Evolutionary conservation across 441 rosid species (phyloP).

Genomic region (Biscutella laevigata): DNA sequence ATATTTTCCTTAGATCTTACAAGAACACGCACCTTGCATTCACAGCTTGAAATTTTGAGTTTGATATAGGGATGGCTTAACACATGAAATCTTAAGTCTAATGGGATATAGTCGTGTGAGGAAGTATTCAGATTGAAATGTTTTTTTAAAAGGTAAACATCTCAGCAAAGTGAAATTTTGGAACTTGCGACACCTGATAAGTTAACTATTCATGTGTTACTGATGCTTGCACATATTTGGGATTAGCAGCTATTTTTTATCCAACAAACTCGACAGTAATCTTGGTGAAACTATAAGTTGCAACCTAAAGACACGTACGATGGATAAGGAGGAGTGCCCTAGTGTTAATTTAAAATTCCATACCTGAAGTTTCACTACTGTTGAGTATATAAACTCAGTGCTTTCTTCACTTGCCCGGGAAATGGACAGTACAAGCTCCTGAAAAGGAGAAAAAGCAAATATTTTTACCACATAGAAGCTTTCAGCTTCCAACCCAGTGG

Average conservation of each 20-base stretch:
- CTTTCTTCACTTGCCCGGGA: slow-evolving; percentile 86
- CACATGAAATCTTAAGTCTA: slow-evolving; percentile 4
- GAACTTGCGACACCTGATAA: background rate
- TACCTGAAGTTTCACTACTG: slow-evolving; percentile 87
- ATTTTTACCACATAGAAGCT: slow-evolving; percentile 5
- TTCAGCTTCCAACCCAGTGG: slow-evolving; percentile 7
- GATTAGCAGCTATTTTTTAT: no score
- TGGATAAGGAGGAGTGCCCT: background rate
- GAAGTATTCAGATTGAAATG: background rate
- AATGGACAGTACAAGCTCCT: slow-evolving; percentile 78
- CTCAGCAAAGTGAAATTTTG: background rate
- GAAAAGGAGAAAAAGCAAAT: slow-evolving; percentile 14
- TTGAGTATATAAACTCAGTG: slow-evolving; percentile 76
- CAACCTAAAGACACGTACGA: slow-evolving; percentile 11
- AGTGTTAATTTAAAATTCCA: background rate
- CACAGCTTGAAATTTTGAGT: slow-evolving; percentile 1
- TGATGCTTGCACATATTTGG: no score
- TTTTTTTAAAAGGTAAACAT: background rate
- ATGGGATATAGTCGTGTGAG: background rate
- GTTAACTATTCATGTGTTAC: background rate
- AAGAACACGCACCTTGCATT: slow-evolving; percentile 10
- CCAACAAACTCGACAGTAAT: no score
- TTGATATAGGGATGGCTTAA: background rate
- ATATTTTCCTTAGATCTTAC: background rate
- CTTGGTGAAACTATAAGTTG: background rate